Evolutionary conservation across 2,329 filamentous ascomycete genomes (phyloP).

Genomic region (Venturia pyrina): DNA sequence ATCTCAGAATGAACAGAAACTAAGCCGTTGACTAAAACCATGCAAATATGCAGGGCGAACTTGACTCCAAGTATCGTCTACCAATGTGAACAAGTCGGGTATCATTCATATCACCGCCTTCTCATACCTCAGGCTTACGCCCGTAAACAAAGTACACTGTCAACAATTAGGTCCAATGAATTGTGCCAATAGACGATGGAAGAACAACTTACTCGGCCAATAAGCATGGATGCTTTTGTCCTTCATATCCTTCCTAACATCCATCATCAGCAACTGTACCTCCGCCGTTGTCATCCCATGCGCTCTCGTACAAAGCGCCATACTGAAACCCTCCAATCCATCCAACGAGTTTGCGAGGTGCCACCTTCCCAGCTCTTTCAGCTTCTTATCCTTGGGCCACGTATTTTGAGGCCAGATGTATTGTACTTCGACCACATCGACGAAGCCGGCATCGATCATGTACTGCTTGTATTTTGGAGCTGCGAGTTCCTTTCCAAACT

Average conservation of each 20-base stretch:
- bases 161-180: neutral
- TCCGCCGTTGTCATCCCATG: slow-evolving; percentile 21
- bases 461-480: slow-evolving; percentile 2
- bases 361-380: slow-evolving; percentile 20
- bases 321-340: slow-evolving; percentile 20
- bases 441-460: slow-evolving; percentile 39
- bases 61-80: neutral
- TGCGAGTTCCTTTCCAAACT: slow-evolving; percentile 1
- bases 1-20: neutral
- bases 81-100: neutral
- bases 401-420: slow-evolving; percentile 37
- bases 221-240: slow-evolving; percentile 20
- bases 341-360: slow-evolving; percentile 18
- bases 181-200: neutral
- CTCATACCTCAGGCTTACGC: slow-evolving; percentile 10
- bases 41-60: neutral
- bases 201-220: slow-evolving; percentile 21
- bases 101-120: neutral
- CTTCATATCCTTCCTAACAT: slow-evolving; percentile 17
- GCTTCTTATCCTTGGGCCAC: slow-evolving; percentile 33
- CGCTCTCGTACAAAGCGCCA: slow-evolving; percentile 16
- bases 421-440: slow-evolving; percentile 29
- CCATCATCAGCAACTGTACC: slow-evolving; percentile 19
- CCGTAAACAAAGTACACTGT: slow-evolving; percentile 14
- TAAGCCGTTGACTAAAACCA: neutral